Evolutionary conservation across 2,329 filamentous ascomycete species (phyloP).

Genomic region (Neofusicoccum cordaticola): DNA sequence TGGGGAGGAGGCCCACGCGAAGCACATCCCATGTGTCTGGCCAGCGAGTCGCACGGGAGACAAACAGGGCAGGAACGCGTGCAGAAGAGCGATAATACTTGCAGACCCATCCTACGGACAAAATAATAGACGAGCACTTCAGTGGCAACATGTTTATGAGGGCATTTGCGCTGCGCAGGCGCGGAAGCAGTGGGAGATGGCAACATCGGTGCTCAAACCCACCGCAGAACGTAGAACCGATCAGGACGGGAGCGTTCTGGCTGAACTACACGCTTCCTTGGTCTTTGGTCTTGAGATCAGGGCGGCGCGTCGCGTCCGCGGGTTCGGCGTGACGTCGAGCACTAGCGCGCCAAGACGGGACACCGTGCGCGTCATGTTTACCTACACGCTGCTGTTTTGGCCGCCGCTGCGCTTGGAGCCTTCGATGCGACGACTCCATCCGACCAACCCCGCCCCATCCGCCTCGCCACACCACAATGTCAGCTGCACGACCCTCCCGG

Average conservation of each 20-base stretch:
- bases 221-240: too few relatives aligned
- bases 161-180: too few relatives aligned
- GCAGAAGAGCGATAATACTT: not conserved
- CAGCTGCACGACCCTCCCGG: slow-evolving; percentile 53
- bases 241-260: too few relatives aligned
- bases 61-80: not conserved
- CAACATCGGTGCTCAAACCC: too few relatives aligned
- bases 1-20: not conserved
- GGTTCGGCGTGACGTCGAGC: not conserved
- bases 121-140: not conserved
- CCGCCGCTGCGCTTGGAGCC: not conserved
- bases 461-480: not conserved
- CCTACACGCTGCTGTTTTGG: not conserved
- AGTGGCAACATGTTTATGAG: too few relatives aligned
- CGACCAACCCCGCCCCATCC: not conserved
- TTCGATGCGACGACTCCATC: not conserved
- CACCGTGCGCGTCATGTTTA: slow-evolving; percentile 6
- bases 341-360: slow-evolving; percentile 7
- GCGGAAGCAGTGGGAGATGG: too few relatives aligned
- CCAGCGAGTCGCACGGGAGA: not conserved
- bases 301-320: not conserved
- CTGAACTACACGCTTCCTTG: too few relatives aligned
- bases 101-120: not conserved
- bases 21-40: not conserved
- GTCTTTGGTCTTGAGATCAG: too few relatives aligned